A percentile compares a stretch with the other conserved stretches of the same genome.
These are phyloP conservation scores for Gossypioides kirkii DNA, from an alignment of 345 rosid species.

Conservation along the genomic window DNA sequence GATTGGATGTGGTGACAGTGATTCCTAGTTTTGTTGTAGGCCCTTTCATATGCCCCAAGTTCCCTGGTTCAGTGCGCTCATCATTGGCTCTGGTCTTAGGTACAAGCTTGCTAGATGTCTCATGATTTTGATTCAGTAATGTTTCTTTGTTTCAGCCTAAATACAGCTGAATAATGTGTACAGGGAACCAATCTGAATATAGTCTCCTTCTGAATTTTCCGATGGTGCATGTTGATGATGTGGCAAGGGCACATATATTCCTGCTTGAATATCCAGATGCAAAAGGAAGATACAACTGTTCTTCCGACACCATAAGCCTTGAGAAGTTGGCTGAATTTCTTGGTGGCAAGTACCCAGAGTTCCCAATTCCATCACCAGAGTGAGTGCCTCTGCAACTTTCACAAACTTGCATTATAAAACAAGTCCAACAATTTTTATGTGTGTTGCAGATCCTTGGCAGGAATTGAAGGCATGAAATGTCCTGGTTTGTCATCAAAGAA, in stretches of 20 bases:
- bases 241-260: not conserved
- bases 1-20: not conserved
- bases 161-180: not conserved
- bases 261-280: conserved; percentile 23
- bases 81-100: not conserved
- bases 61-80: not conserved
- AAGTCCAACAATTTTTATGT: no score
- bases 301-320: conserved; percentile 12
- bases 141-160: not conserved
- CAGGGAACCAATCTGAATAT: not conserved
- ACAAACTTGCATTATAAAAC: not conserved
- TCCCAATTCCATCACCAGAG: not conserved
- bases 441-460: not conserved
- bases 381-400: not conserved
- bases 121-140: not conserved
- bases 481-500: conserved; percentile 27
- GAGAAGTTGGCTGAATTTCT: conserved; percentile 24
- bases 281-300: conserved; percentile 39
- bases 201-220: not conserved
- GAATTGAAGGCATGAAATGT: not conserved
- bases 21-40: not conserved
- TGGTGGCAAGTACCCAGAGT: conserved; percentile 28
- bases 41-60: conserved; percentile 1
- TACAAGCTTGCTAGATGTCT: not conserved
- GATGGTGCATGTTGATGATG: conserved; percentile 19